Base-by-base conservation (phyloP, 768 basidiomycete species). In the Boletus barrowsii region DNA sequence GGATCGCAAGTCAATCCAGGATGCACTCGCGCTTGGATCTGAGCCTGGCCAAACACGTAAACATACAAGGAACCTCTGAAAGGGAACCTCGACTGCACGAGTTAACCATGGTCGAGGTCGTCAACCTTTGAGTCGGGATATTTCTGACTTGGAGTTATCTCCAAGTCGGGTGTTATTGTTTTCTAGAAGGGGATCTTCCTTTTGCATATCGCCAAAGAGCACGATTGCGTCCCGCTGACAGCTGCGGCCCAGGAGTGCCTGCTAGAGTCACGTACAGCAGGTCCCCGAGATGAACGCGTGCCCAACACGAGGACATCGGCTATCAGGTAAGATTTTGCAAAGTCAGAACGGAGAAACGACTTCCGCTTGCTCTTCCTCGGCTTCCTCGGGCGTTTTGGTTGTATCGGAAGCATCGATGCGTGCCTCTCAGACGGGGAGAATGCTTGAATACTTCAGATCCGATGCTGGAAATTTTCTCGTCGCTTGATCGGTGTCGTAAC, bases 201-300 rank as follows among this genome's bases (percentile, higher is more conserved):
- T 18, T 13, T 22, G 41, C 10, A 10, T 10, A 20, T 46, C 43
- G 47, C 56, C 56, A 55, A 18, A 29, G 53, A 24, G 5, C 36
- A 13, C 0, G 42, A 55, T 22, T 4, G 32, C 10, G 29, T 50
- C 36, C 24, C 33, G 8, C 29, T 35, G 42, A 55, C 11, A 30
- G 49, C 43, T n/a, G 53, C 29, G 13, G 43, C 43, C 13, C 49
- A 43, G 32, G 53, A 57, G 5, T 26, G 32, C 33, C 44, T 46
- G 33, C n/a, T 22, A 17, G 39, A 32, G 48, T 42, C 35, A 47
- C 22, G 32, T 4, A 56, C 13, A 24, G 11, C 17, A 26, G 43
- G 17, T 54, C 37, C 24, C 33, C 43, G 10, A 57, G 53, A 41
- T 54, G 47, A 54, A 54, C 47, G 2, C 53, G 53, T 26, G 56